Evolutionary conservation across 306 rosid genomes (phyloP).

Genomic region (Purshia tridentata): DNA sequence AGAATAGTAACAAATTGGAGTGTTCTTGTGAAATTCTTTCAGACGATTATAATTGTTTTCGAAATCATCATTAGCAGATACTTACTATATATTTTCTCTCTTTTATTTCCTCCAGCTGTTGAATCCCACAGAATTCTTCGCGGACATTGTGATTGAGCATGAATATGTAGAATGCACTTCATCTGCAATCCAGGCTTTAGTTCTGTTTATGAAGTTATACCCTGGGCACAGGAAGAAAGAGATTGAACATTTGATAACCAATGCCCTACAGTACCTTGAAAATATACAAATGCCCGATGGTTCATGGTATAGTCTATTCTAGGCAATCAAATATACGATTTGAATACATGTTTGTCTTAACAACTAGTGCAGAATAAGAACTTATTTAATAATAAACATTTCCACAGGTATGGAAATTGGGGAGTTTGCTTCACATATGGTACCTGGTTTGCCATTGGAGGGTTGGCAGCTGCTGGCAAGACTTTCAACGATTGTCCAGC

Average conservation of each 20-base stretch:
- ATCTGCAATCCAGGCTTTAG: conserved; percentile 4
- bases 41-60: not conserved
- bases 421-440: conserved; percentile 68
- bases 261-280: not conserved
- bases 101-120: not conserved
- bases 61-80: no score
- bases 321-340: not conserved
- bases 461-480: conserved; percentile 53
- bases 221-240: conserved; percentile 17
- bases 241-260: not conserved
- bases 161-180: conserved; percentile 20
- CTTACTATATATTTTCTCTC: not conserved
- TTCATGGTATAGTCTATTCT: conserved; percentile 6
- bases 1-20: conserved; percentile 3
- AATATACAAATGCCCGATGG: conserved; percentile 14
- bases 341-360: not conserved
- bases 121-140: conserved; percentile 14
- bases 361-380: not conserved
- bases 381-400: not conserved
- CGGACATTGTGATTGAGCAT: conserved; percentile 13
- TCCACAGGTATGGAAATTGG: conserved; percentile 49
- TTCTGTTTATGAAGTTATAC: conserved; percentile 2
- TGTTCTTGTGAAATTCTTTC: not conserved
- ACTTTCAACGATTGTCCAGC: conserved; percentile 43
- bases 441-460: conserved; percentile 61